These are phyloP conservation scores for Tricholoma hemisulphureum DNA, from an alignment of 768 basidiomycete genomes.

Conservation along the genomic window DNA sequence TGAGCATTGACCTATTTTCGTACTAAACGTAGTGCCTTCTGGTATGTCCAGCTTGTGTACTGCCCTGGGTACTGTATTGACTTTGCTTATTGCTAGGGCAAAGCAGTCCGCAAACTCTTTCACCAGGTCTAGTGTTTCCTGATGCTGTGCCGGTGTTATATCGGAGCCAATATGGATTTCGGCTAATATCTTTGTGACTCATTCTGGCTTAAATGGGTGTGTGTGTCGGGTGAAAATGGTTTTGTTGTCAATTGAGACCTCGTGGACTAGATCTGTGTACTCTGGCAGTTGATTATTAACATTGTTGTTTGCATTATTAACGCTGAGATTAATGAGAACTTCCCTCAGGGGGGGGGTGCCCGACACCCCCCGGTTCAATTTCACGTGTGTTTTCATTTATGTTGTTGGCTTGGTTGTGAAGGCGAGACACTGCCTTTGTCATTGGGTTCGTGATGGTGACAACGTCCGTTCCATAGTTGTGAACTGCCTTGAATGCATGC, in stretches of 20 bases:
- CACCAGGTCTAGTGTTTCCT: neutral
- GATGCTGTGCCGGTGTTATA: neutral
- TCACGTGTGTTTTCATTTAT: slow-evolving; percentile 2
- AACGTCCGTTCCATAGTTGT: slow-evolving; percentile 21
- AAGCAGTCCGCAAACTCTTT: neutral
- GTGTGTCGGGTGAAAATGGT: neutral
- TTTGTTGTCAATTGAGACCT: neutral
- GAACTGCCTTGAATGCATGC: slow-evolving; percentile 18
- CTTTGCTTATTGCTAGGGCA: neutral
- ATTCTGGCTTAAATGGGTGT: neutral
- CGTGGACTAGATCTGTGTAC: neutral
- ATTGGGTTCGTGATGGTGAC: slow-evolving; percentile 9
- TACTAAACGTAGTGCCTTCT: slow-evolving; percentile 23
- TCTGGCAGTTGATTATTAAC: neutral
- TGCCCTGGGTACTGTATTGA: neutral
- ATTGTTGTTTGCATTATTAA: neutral
- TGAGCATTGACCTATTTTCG: slow-evolving; percentile 25
- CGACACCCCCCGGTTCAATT: slow-evolving; percentile 33
- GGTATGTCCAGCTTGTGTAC: slow-evolving; percentile 35
- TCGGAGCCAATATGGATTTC: neutral
- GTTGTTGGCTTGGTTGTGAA: neutral
- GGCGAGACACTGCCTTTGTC: neutral
- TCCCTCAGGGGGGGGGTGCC: slow-evolving; percentile 21
- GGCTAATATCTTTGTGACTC: neutral
- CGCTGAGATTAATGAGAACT: neutral